Percentiles rank a stretch among this genome's conserved stretches.
Evolutionary conservation across 2,329 filamentous ascomycete genomes (phyloP).

Genomic region (Xylogone sp.): DNA sequence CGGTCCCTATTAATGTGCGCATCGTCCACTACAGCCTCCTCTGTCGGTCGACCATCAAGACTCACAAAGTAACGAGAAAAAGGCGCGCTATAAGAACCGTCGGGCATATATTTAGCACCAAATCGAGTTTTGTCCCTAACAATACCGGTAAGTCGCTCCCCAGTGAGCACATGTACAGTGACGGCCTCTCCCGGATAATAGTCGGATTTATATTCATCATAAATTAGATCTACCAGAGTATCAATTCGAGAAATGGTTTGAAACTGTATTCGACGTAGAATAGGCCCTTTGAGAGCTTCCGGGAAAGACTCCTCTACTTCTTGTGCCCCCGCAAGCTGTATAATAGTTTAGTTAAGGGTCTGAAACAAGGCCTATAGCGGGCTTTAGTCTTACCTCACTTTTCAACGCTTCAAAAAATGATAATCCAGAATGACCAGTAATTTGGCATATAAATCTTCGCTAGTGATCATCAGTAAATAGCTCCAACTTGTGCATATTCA

Average conservation of each 20-base stretch:
- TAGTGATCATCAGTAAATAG: conserved; percentile 21
- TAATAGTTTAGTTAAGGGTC: conserved; percentile 23
- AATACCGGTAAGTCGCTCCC: conserved; percentile 66
- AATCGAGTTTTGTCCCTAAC: conserved; percentile 86
- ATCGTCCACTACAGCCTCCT: conserved; percentile 77
- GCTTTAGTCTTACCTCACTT: conserved; percentile 67
- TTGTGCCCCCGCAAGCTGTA: conserved; percentile 70
- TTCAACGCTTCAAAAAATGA: conserved; percentile 90
- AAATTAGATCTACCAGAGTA: conserved; percentile 66
- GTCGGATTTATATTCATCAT: conserved; percentile 79
- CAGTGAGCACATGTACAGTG: conserved; percentile 65
- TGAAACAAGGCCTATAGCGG: conserved; percentile 1
- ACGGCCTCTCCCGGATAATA: conserved; percentile 89
- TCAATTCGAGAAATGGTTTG: conserved; percentile 87
- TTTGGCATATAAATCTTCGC: conserved; percentile 89
- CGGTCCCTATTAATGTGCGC: conserved; percentile 81
- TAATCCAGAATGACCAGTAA: conserved; percentile 86
- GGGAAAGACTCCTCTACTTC: conserved; percentile 92
- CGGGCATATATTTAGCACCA: conserved; percentile 54
- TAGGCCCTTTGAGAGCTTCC: conserved; percentile 83
- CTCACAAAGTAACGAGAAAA: conserved; percentile 80
- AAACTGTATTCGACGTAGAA: conserved; percentile 88
- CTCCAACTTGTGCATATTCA: conserved; percentile 1
- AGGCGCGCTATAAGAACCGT: conserved; percentile 67
- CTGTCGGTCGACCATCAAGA: conserved; percentile 61